Percentiles rank a stretch among this genome's conserved stretches.
These are phyloP conservation scores for Panicum miliaceum DNA, from an alignment of 176 grass and related monocot genomes.

Conservation along the genomic window DNA sequence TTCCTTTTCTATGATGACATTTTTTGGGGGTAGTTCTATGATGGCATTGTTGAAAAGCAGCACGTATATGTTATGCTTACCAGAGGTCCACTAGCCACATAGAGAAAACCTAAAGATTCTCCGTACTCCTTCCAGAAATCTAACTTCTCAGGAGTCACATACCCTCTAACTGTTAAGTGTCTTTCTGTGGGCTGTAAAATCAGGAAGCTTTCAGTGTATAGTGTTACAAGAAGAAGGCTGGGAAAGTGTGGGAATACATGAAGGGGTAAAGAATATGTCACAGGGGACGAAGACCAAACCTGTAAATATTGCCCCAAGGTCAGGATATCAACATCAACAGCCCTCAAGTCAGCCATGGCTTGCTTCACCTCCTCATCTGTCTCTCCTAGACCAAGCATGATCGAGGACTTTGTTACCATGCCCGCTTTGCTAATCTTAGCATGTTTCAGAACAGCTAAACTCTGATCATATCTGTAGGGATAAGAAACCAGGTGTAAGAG, in stretches of 20 bases:
- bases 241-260: not conserved
- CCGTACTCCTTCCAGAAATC: slow-evolving; percentile 85
- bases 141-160: slow-evolving; percentile 92
- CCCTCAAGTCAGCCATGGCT: slow-evolving; percentile 80
- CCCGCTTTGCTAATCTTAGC: slow-evolving; percentile 71
- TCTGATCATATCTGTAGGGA: slow-evolving; percentile 69
- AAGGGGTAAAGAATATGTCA: not conserved
- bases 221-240: not conserved
- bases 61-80: slow-evolving; percentile 43
- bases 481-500: not conserved
- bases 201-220: slow-evolving; percentile 21
- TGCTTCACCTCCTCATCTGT: slow-evolving; percentile 74
- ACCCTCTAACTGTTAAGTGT: slow-evolving; percentile 80
- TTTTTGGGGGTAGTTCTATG: too few species aligned
- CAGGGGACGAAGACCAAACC: slow-evolving; percentile 40
- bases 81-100: slow-evolving; percentile 87
- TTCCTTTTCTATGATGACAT: not conserved
- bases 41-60: not conserved
- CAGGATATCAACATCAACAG: slow-evolving; percentile 78
- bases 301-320: slow-evolving; percentile 90
- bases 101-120: slow-evolving; percentile 85
- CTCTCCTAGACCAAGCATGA: slow-evolving; percentile 96
- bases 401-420: slow-evolving; percentile 87
- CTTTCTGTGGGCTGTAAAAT: slow-evolving; percentile 75
- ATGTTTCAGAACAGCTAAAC: slow-evolving; percentile 78